Evolutionary conservation across 768 basidiomycete species (phyloP).

Genomic region (Wakefieldia striispora): DNA sequence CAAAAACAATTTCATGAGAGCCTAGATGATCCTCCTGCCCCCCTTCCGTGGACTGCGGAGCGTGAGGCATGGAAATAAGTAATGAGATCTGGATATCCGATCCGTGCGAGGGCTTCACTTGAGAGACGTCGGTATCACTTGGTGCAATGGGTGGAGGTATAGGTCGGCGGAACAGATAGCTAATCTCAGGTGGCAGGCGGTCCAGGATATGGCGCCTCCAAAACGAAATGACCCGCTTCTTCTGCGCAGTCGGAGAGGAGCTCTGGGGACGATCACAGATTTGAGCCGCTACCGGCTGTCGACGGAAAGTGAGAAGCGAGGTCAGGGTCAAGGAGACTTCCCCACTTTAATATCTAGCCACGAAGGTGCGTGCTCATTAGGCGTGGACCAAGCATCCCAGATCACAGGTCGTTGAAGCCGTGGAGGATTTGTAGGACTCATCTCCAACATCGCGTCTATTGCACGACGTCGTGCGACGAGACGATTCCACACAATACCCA

Average conservation of each 20-base stretch:
- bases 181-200: conserved; percentile 25
- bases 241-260: background rate
- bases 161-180: conserved; percentile 27
- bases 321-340: conserved; percentile 12
- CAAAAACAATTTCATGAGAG: conserved; percentile 26
- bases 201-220: conserved; percentile 21
- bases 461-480: conserved; percentile 28
- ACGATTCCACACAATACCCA: conserved; percentile 32
- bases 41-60: conserved; percentile 1
- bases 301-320: background rate
- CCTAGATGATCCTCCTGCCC: background rate
- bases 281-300: conserved; percentile 26
- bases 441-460: conserved; percentile 23
- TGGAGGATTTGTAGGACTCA: background rate
- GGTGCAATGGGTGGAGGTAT: conserved; percentile 1
- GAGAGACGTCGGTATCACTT: background rate
- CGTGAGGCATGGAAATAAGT: conserved; percentile 29
- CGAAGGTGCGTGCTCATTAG: background rate
- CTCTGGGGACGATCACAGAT: background rate
- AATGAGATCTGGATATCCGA: conserved; percentile 28
- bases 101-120: conserved; percentile 9
- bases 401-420: conserved; percentile 16
- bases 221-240: conserved; percentile 8
- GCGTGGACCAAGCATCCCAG: conserved; percentile 23
- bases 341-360: conserved; percentile 26